Base-by-base conservation (phyloP, 164 flowering plant genomes). In the Stephania cephalantha region DNA sequence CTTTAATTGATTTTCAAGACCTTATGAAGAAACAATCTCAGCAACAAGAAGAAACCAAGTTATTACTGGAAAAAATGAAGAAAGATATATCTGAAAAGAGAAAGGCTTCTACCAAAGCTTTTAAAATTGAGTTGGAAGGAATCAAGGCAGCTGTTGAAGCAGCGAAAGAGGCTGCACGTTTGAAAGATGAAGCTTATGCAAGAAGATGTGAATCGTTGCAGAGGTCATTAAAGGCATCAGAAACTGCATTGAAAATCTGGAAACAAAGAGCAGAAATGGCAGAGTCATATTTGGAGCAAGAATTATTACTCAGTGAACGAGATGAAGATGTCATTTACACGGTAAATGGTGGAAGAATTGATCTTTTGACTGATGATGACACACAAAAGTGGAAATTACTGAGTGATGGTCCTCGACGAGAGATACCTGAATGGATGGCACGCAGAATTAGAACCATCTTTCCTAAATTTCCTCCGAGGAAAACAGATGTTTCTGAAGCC, bases 391-490 rank as follows among this genome's bases (percentile, higher is more conserved):
- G 86, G 89, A 88, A 85, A 76, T 86, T 87, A 50, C 80, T 88
- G 70, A 83, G 82, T 75, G 89, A 84, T 72, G 91, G 91, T 74
- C 90, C 91, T 73, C 86, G 87, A 73, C 79, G 87, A 72, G 88
- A 85, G 69, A 84, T 84, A 58, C 91, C 90, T 74, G 86, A 84
- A 53, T 88, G 89, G 88, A 85, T 85, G 88, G 87, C 87, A 20
- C 79, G 88, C 52, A 84, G 83, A 80, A 88, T 87, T 15, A 71
- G 78, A 10, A 78, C 82, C 55, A 79, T 88, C 68, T 72, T 77
- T 79, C 87, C 90, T 61, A 88, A 76, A 83, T 87, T 87, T 76
- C 91, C 91, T 18, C 91, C 91, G 17, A 83, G 86, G 75, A 87
- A 83, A 73, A 58, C 73, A 66, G 79, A 84, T 74, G 50, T 82